Evolutionary conservation across 2,329 filamentous ascomycete genomes (phyloP), one percentile per base, ranked within the genome.

Genomic region (Pyricularia grisea): DNA sequence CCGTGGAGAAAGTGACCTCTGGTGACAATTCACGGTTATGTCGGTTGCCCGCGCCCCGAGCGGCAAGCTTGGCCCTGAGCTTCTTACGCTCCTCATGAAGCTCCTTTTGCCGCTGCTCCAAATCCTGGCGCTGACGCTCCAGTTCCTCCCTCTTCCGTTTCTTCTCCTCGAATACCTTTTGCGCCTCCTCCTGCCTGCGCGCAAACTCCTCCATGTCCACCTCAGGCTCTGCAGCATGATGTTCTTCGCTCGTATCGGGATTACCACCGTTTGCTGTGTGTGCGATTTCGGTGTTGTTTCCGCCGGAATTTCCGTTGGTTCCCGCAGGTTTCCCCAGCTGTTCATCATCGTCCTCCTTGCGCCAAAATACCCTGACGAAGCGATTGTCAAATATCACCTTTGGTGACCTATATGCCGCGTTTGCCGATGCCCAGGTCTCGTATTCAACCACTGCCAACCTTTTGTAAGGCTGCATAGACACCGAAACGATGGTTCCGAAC

Each of bases 281-380:
- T n/a, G 31, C 12, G 3, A 30, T 61, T 17, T 65, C 36, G 60
- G 28, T 68, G 63, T 50, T 58, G 55, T 36, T 31, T 17, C 33
- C 63, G 23, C 69, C 55, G 20, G 33, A 67, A n/a, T 66, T 61
- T n/a, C 74, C 74, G 68, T 76, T 74, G 23, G 73, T 76, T 20
- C 74, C 77, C 68, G 74, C 71, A 1, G 77, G 75, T 55, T 55
- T 55, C 11, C 42, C 42, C 14, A 78, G 70, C 2, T 66, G 50
- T 31, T 11, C 25, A 25, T 74, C 74, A 61, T 79, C 78, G 30
- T 84, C 83, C 6, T 85, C 84, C 73, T 87, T 90, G 75, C 88
- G 85, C 92, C 92, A 94, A 74, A 90, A 93, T 0, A 94, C 90
- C 74, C 93, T 94, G 66, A 95, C 92, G 73, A 95, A 95, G 12